Evolutionary conservation across 129 eudicot genomes (phyloP), one percentile per base, ranked within the genome.

Genomic region (Flaveria bidentis): DNA sequence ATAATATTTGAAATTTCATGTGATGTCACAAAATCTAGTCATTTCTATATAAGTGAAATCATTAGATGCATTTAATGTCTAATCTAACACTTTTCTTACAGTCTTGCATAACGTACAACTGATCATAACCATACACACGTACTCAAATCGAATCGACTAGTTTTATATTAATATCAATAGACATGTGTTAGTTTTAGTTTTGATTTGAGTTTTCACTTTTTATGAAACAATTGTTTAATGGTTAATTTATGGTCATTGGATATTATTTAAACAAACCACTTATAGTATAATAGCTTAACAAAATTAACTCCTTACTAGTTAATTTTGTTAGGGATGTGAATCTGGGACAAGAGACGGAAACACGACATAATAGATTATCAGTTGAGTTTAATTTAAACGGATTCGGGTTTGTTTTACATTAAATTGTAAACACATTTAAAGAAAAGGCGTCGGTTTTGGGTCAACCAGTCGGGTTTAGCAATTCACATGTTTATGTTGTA

Each of bases 61-160:
- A 77, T 69, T 69, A 69, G 5, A 53, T 55, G 60, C 75, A 67
- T 56, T 77, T 44, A 55, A 50, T 45, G 53, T 65, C 51, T 60
- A 50, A 25, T 25, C 41, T 61, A 26, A 25, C 41, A 5, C 9
- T 14, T 56, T 69, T 23, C 26, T 23, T 23, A 23, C 26, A 8
- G 22, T 16, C 26, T 23, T 22, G 67, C 58, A 50, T 20, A 41
- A 18, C 14, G 67, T 66, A 52, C 73, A 76, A 50, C 9, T 30
- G 33, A 36, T 36, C 41, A 36, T 36, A 5, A 36, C 7, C 7
- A 16, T 41, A 39, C 16, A 51, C 9, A 51, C 16, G 57, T 16
- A 51, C 8, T 17, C 18, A 51, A 15, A 51, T 52, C 0, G 18
- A 52, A 16, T 15, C 8, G 57, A 0, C n/a, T 51, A 16, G 22